Evolutionary conservation across 2,329 filamentous ascomycete species (phyloP), one percentile per base, ranked within the genome.

Genomic region (Amauroascus verrucosus): DNA sequence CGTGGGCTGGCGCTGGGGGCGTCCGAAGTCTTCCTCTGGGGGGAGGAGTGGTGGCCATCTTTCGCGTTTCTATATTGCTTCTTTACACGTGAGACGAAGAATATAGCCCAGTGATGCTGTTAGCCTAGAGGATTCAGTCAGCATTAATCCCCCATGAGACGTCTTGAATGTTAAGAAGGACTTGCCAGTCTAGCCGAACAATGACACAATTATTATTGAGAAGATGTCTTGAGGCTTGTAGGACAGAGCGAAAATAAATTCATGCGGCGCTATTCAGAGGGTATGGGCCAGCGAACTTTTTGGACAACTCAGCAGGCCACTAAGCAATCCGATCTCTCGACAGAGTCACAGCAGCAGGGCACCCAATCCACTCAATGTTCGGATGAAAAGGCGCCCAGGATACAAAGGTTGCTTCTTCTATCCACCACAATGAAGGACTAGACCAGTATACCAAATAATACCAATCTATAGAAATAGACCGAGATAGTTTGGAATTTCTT

Each of bases 1-100:
- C 74, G 65, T 74, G 70, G 53, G 67, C 68, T 48, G 74, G 74
- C 55, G 72, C 72, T 40, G 65, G 63, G 43, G 74, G 74, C 46
- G 68, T 68, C n/a, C 67, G 62, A 51, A 71, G 58, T 24, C 58
- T 60, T 32, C 66, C 64, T 35, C 66, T 65, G 33, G 67, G 65
- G n/a, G 72, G 72, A 53, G 72, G 72, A 60, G 72, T 75, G 35
- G 71, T 67, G 50, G 71, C 67, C 71, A 74, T 74, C 49, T 53
- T 64, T 16, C 56, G 55, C 32, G 9, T 4, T 20, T 7, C 7
- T 8, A 1, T 7, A 8, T 14, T 41, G n/a, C 3, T 20, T 38
- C n/a, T 16, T 48, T 37, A 37, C 6, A 35, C 11, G 22, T 41
- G 20, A 5, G 8, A 26, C 13, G 40, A 43, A 14, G 11, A n/a